A percentile compares a stretch with the other conserved stretches of the same genome.
phyloP scores from a whole-genome alignment of 306 rosid species.

The Argentina anserina region DNA sequence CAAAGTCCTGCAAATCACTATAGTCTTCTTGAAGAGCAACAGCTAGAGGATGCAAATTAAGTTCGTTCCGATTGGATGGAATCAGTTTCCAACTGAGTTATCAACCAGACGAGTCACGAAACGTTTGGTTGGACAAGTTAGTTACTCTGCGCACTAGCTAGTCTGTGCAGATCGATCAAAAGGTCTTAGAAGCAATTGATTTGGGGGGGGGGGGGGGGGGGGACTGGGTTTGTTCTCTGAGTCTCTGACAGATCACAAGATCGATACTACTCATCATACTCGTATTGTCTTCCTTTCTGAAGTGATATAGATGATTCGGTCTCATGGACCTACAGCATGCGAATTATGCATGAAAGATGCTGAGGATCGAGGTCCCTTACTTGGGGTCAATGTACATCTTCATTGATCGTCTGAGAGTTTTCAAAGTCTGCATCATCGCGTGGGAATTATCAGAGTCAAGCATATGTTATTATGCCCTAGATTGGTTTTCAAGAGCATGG shows the following conservation, averaged over 20 bases:
- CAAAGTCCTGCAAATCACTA: neutral
- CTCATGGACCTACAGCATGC: conserved; percentile 41
- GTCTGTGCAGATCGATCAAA: neutral
- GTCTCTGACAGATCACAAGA: conserved; percentile 8
- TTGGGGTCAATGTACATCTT: conserved; percentile 8
- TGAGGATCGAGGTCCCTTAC: conserved; percentile 23
- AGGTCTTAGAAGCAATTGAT: conserved; percentile 31
- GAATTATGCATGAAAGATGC: conserved; percentile 23
- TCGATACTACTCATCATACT: conserved; percentile 2
- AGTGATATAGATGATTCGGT: conserved; percentile 37
- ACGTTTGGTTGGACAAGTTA: conserved; percentile 16
- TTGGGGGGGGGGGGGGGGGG: neutral
- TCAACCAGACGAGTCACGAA: conserved; percentile 25
- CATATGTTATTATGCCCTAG: neutral
- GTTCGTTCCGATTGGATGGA: conserved; percentile 21
- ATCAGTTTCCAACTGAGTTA: conserved; percentile 7
- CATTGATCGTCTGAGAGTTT: conserved; percentile 4
- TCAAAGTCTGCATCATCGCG: conserved; percentile 27
- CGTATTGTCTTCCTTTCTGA: conserved; percentile 17
- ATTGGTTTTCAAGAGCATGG: neutral
- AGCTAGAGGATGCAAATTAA: neutral
- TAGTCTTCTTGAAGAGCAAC: neutral
- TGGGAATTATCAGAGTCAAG: conserved; percentile 8
- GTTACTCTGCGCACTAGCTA: conserved; percentile 26
- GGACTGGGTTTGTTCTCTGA: neutral